Percentiles rank a stretch among this genome's conserved stretches.
Evolutionary conservation across 768 basidiomycete species (phyloP).

Genomic region (Neoboletus magnificus): DNA sequence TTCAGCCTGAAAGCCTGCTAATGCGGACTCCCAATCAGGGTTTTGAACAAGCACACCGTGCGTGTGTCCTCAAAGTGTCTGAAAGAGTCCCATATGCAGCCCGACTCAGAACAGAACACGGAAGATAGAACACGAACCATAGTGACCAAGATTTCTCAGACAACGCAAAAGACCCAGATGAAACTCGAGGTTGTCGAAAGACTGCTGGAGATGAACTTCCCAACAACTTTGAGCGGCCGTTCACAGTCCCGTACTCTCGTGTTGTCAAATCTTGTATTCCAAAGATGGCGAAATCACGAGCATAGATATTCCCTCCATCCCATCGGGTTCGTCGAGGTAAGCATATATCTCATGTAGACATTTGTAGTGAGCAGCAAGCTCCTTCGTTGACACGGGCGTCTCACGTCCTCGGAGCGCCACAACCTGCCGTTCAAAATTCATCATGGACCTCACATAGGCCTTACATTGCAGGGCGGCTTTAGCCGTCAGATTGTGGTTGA

Average conservation of each 20-base stretch:
- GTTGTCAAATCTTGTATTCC: conserved; percentile 95
- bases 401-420: conserved; percentile 43
- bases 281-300: conserved; percentile 84
- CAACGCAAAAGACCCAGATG: conserved; percentile 91
- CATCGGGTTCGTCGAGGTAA: conserved; percentile 94
- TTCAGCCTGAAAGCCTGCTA: conserved; percentile 86
- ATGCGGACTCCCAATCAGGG: conserved; percentile 73
- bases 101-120: conserved; percentile 1
- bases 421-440: conserved; percentile 91
- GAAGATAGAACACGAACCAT: conserved; percentile 59
- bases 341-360: conserved; percentile 94
- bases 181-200: conserved; percentile 82
- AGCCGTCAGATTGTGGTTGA: conserved; percentile 86
- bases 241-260: conserved; percentile 96
- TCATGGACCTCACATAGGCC: conserved; percentile 88
- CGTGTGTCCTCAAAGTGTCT: conserved; percentile 96
- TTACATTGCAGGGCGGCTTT: conserved; percentile 93
- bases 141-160: conserved; percentile 92
- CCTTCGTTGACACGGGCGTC: conserved; percentile 44
- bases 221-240: conserved; percentile 99
- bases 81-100: not conserved
- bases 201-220: conserved; percentile 91
- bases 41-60: conserved; percentile 82
- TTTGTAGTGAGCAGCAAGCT: conserved; percentile 61
- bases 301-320: conserved; percentile 96